Percentiles rank a stretch among this genome's conserved stretches.
Conservation (phyloP, 2,329 filamentous ascomycete genomes). For the Trichoderma polysporum region DNA sequence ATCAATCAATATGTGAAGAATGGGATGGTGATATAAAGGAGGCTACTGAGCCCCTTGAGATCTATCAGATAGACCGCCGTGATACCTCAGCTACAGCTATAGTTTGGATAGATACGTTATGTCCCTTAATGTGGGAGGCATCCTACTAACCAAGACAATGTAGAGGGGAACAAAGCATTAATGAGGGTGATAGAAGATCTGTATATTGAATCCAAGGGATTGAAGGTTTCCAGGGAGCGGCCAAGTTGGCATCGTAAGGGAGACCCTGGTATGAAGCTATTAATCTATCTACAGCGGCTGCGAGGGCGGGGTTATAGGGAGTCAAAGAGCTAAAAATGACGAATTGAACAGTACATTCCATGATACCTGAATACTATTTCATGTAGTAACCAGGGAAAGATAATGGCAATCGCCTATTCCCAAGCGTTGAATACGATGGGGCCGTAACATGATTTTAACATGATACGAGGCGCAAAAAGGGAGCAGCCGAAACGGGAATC, state of each 20-base stretch:
- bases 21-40: conserved; percentile 17
- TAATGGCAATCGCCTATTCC: too few species aligned
- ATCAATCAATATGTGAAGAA: background rate
- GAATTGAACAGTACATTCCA: background rate
- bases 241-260: background rate
- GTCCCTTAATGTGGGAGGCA: background rate
- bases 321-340: background rate
- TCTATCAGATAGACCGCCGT: background rate
- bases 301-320: background rate
- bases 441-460: background rate
- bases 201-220: conserved; percentile 5
- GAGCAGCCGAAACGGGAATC: conserved; percentile 10
- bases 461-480: background rate
- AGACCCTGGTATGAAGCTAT: background rate
- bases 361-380: too few species aligned
- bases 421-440: background rate
- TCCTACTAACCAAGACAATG: background rate
- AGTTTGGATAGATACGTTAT: background rate
- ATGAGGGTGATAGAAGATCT: background rate
- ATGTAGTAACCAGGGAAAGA: background rate
- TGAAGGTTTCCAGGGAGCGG: background rate
- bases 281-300: background rate
- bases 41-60: background rate
- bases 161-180: background rate
- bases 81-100: background rate